These are phyloP conservation scores for Leptographium lundbergii DNA, from an alignment of 2,329 filamentous ascomycete species.

Conservation along the genomic window DNA sequence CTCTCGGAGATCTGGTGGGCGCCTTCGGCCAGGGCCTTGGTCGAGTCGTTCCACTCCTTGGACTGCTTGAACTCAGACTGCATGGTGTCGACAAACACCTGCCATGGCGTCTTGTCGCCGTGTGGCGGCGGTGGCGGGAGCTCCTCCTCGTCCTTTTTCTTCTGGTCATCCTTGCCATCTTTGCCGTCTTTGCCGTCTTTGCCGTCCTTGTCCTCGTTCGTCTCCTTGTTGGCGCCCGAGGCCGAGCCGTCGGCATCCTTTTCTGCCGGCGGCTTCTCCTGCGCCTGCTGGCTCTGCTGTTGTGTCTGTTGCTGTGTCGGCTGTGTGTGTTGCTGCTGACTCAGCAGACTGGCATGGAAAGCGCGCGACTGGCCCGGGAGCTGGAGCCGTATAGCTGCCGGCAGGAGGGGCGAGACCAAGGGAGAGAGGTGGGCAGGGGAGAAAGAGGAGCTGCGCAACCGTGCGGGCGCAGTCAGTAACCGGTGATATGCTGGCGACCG, in stretches of 20 bases:
- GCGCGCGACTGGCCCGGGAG: slow-evolving; percentile 18
- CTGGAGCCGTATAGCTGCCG: slow-evolving; percentile 24
- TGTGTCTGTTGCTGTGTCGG: slow-evolving; percentile 15
- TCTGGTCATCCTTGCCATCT: slow-evolving; percentile 34
- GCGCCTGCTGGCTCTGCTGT: slow-evolving; percentile 15
- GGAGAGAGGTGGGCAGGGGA: slow-evolving; percentile 13
- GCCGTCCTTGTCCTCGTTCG: slow-evolving; percentile 25
- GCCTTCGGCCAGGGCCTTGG: slow-evolving; percentile 80
- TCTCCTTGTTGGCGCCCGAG: slow-evolving; percentile 19
- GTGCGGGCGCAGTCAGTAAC: slow-evolving; percentile 23
- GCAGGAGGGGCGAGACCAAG: slow-evolving; percentile 33
- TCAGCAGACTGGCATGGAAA: slow-evolving; percentile 20
- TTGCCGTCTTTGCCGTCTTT: slow-evolving; percentile 31
- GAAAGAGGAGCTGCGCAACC: background rate
- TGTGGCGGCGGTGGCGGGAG: slow-evolving; percentile 84
- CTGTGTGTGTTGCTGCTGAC: slow-evolving; percentile 15
- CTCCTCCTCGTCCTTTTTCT: slow-evolving; percentile 44
- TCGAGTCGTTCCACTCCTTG: slow-evolving; percentile 98
- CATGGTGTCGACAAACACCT: slow-evolving; percentile 97
- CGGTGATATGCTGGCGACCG: slow-evolving; percentile 36
- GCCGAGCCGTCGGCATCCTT: slow-evolving; percentile 31
- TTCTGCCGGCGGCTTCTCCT: slow-evolving; percentile 12
- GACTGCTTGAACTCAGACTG: slow-evolving; percentile 88
- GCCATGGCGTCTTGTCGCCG: slow-evolving; percentile 96
- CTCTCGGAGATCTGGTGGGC: slow-evolving; percentile 89